phyloP scores from a whole-genome alignment of 345 rosid genomes.

The Syzygium jambos region DNA sequence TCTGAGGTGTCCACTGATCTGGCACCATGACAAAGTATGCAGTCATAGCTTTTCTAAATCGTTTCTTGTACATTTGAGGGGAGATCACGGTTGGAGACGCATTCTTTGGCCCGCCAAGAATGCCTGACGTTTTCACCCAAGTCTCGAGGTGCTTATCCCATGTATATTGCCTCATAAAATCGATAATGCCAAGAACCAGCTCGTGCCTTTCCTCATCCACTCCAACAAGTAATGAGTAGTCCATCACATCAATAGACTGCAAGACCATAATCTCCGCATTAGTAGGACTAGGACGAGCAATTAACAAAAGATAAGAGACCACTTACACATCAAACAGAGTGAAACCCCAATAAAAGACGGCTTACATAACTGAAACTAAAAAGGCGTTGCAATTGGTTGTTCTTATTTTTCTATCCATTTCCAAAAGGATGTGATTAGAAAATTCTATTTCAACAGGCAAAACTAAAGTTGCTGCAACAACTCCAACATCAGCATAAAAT shows the following conservation, averaged over 20 bases:
- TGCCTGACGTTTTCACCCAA: conserved; percentile 79
- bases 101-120: conserved; percentile 73
- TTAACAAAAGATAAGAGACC: background rate
- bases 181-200: conserved; percentile 81
- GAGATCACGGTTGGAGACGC: conserved; percentile 81
- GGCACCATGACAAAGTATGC: conserved; percentile 93
- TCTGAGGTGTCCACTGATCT: conserved; percentile 73
- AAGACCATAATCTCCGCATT: conserved; percentile 1
- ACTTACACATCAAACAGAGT: background rate
- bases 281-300: background rate
- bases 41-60: conserved; percentile 95
- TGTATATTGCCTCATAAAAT: conserved; percentile 95
- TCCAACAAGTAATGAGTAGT: conserved; percentile 85
- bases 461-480: background rate
- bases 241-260: conserved; percentile 92
- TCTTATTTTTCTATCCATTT: background rate
- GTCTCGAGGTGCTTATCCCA: conserved; percentile 99
- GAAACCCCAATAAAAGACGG: background rate
- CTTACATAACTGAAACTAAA: background rate
- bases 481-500: background rate
- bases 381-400: background rate
- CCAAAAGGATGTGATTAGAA: background rate
- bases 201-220: conserved; percentile 79
- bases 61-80: conserved; percentile 83
- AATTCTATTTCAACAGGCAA: background rate